Evolutionary conservation across 2,329 filamentous ascomycete species (phyloP).

Genomic region (Scedosporium apiospermum): DNA sequence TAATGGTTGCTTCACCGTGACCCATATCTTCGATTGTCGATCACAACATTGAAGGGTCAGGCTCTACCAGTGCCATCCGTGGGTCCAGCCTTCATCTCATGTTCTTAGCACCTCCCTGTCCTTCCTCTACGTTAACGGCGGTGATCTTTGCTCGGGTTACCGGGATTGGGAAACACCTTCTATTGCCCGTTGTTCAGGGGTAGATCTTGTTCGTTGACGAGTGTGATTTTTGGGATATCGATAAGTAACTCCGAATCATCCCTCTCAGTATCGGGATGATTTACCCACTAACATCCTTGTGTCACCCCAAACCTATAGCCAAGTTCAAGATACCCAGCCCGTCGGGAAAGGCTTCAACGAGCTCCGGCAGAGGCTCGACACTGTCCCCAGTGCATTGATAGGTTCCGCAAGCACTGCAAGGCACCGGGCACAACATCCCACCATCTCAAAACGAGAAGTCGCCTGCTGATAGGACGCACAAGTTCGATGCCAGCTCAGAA

Average conservation of each 20-base stretch:
- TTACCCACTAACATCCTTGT: not conserved
- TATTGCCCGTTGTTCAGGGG: not conserved
- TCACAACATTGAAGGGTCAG: too few species aligned
- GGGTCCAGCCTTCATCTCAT: too few species aligned
- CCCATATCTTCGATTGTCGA: too few species aligned
- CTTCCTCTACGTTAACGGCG: too few species aligned
- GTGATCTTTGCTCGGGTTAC: too few species aligned
- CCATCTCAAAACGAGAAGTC: slow-evolving; percentile 4
- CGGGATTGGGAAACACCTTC: not conserved
- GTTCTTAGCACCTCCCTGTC: too few species aligned
- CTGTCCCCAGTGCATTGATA: not conserved
- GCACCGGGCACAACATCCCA: not conserved
- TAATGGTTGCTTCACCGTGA: too few species aligned
- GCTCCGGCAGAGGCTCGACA: not conserved
- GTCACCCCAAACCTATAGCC: not conserved
- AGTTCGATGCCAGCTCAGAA: not conserved
- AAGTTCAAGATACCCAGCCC: not conserved
- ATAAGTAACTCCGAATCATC: not conserved
- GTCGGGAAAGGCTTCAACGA: not conserved
- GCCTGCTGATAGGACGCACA: slow-evolving; percentile 3
- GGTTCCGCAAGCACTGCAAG: not conserved
- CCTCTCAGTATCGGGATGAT: too few species aligned
- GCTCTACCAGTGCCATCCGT: too few species aligned
- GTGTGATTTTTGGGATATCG: not conserved
- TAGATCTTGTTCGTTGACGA: not conserved